phyloP scores from a whole-genome alignment of 106 monocot genomes.

The Narthecium ossifragum region DNA sequence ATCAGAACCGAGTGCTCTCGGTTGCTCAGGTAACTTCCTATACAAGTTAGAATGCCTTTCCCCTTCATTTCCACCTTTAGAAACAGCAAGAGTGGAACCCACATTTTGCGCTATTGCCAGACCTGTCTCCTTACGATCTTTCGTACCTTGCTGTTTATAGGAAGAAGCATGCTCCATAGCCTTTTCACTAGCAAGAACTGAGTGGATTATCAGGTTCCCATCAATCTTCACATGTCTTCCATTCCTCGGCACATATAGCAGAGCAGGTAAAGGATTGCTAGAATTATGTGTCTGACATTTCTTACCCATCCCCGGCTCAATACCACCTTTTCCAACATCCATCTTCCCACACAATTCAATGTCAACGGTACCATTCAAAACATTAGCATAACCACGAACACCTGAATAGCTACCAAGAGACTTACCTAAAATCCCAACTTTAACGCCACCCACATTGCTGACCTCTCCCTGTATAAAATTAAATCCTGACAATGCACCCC shows the following conservation, averaged over 20 bases:
- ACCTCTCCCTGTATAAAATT: constrained; percentile 17
- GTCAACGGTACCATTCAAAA: constrained; percentile 19
- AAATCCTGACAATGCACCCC: constrained; percentile 26
- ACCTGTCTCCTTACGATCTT: constrained; percentile 45
- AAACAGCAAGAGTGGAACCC: constrained; percentile 33
- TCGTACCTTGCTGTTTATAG: constrained; percentile 3
- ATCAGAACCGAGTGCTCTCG: constrained; percentile 26
- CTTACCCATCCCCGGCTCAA: constrained; percentile 14
- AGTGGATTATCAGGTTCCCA: constrained; percentile 93
- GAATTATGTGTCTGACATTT: constrained; percentile 29
- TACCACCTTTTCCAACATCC: constrained; percentile 2
- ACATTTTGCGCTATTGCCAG: constrained; percentile 48
- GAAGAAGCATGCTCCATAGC: constrained; percentile 31
- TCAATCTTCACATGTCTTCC: constrained; percentile 91
- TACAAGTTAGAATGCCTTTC: constrained; percentile 28
- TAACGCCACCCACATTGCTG: not conserved
- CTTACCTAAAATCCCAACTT: constrained; percentile 11
- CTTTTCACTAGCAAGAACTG: constrained; percentile 81
- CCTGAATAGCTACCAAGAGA: constrained; percentile 31
- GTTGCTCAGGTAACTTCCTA: constrained; percentile 30
- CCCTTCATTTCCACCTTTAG: constrained; percentile 22
- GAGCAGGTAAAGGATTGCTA: constrained; percentile 58
- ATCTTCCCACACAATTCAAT: constrained; percentile 11
- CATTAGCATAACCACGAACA: constrained; percentile 17
- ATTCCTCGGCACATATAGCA: constrained; percentile 88